Evolutionary conservation across 495 filamentous ascomycete genomes (phyloP), one percentile per base, ranked within the genome.

Genomic region (Parmelia sp.): DNA sequence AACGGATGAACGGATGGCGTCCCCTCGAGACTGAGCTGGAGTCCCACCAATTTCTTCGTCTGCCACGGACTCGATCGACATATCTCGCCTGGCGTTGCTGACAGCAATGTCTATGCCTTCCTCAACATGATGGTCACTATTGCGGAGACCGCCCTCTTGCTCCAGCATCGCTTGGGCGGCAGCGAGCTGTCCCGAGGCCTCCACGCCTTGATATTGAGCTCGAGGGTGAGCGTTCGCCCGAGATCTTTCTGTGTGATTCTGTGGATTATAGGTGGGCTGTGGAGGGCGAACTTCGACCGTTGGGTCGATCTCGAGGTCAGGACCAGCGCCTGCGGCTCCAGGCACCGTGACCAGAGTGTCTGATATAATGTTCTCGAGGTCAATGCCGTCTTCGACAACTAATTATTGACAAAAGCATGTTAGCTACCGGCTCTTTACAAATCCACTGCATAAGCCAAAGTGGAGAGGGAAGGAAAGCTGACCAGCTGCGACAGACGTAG

Each of bases 221-320:
- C 27, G 47, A 56, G 47, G 1, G 33, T 25, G 47, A 56, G 47
- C 4, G 33, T 14, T 47, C 35, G 12, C 15, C 0, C 2, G 36
- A 40, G 25, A 29, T 27, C 49, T 62, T n/a, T 21, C 35, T 56
- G 25, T 23, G 7, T 29, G 49, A 31, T 15, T 25, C 14, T 14
- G 45, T 19, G 47, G 35, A 42, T 55, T 23, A 31, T 62, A 33
- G 60, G 17, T 62, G 47, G 45, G 60, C 15, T 55, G 61, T 11
- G 61, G 61, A 29, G 36, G n/a, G 29, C 36, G 49, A 10, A 62
- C 0, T 19, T 9, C 51, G 15, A 55, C 27, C 7, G 27, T 44
- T 5, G 40, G 7, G 25, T 19, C 56, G 33, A 27, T 27, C 35
- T 42, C 49, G 12, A 35, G 15, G 47, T 62, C 61, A 55, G 29